Evolutionary conservation across 495 filamentous ascomycete species (phyloP).

Genomic region (Neurospora tetraspora): DNA sequence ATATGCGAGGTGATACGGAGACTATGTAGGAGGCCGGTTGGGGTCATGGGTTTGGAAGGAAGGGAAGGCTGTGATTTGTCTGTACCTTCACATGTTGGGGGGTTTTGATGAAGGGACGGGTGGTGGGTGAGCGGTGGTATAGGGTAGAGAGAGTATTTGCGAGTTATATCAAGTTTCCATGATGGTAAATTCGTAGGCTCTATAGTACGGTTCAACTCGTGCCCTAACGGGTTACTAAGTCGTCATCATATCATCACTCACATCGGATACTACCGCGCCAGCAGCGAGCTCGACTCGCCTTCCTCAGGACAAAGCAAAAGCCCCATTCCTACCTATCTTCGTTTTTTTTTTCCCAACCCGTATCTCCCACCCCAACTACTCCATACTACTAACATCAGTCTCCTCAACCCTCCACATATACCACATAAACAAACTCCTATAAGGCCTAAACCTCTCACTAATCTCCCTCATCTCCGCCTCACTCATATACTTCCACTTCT

Average conservation of each 20-base stretch:
- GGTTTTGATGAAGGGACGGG: no score
- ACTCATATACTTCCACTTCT: slow-evolving; percentile 96
- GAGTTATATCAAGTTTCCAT: neutral
- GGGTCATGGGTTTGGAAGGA: neutral
- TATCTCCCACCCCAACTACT: slow-evolving; percentile 14
- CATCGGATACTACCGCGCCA: neutral
- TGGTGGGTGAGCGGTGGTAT: neutral
- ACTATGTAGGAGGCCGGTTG: neutral
- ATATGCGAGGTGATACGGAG: neutral
- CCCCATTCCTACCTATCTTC: neutral
- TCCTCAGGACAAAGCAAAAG: neutral
- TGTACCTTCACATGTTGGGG: neutral
- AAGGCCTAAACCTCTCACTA: slow-evolving; percentile 72
- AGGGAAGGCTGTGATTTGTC: neutral
- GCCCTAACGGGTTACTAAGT: neutral
- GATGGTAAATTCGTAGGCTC: neutral
- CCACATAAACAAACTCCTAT: slow-evolving; percentile 58
- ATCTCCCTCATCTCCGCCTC: slow-evolving; percentile 86
- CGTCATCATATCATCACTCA: neutral
- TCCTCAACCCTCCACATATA: slow-evolving; percentile 85
- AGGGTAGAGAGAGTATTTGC: neutral
- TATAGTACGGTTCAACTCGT: neutral
- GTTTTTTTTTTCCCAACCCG: neutral
- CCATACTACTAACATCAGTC: slow-evolving; percentile 60
- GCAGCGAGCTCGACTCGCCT: neutral